Conservation (phyloP, 202 grass and related monocot species). For the Musa balbisiana region DNA sequence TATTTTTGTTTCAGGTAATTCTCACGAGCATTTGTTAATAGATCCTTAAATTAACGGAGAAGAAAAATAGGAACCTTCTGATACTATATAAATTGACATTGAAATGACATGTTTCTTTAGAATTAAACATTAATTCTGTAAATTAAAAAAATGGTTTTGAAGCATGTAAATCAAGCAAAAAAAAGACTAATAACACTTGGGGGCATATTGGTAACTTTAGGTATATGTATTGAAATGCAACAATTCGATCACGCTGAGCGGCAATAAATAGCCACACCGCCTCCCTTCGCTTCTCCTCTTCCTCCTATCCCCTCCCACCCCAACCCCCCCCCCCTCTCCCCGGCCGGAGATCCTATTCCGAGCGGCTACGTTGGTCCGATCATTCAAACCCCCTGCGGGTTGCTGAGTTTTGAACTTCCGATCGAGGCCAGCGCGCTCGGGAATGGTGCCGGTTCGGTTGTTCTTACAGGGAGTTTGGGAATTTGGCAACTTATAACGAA, state of each 20-base stretch:
- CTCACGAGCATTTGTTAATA: too few relatives aligned
- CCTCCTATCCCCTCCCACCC: not conserved
- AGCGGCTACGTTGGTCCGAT: not conserved
- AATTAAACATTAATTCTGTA: too few relatives aligned
- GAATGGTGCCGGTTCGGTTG: not conserved
- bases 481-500: not conserved
- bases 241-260: not conserved
- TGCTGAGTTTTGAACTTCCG: not conserved
- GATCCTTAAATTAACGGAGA: too few relatives aligned
- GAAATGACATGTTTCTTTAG: too few relatives aligned
- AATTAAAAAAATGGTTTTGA: too few relatives aligned
- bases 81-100: too few relatives aligned
- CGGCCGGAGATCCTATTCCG: not conserved
- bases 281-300: not conserved
- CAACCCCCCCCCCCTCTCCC: fast-evolving
- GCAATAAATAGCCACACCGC: not conserved
- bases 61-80: too few relatives aligned
- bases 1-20: too few relatives aligned
- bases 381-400: not conserved
- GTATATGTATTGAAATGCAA: not conserved
- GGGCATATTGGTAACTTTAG: not conserved
- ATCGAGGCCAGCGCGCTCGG: not conserved
- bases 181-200: not conserved
- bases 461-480: not conserved
- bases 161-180: not conserved